Conservation (phyloP, 2,329 filamentous ascomycete species). For the Eurotiales sp. region DNA sequence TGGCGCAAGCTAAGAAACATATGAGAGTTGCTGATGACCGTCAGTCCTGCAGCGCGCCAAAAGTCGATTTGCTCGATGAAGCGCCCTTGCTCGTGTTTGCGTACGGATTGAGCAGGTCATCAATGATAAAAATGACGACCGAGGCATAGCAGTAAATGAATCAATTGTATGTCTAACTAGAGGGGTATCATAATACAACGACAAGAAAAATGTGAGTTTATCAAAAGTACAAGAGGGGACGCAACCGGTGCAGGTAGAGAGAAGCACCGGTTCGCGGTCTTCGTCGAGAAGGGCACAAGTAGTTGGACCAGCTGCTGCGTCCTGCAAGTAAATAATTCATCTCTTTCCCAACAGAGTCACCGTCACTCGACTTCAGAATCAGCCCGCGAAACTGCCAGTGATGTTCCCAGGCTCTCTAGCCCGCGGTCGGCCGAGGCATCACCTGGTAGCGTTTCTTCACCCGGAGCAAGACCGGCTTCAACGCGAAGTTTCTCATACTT, state of each 20-base stretch:
- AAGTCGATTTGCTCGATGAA: conserved; percentile 5
- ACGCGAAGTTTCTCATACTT: conserved; percentile 59
- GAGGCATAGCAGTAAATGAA: conserved; percentile 24
- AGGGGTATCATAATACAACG: conserved; percentile 20
- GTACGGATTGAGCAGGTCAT: conserved; percentile 24
- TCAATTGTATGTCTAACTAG: conserved; percentile 20
- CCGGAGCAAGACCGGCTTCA: conserved; percentile 34
- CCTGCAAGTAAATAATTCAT: too few relatives aligned
- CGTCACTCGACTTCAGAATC: conserved; percentile 26
- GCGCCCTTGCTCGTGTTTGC: conserved; percentile 13
- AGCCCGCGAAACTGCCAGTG: conserved; percentile 24
- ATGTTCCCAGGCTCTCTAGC: conserved; percentile 36
- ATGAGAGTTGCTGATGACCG: conserved; percentile 5
- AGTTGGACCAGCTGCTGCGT: too few relatives aligned
- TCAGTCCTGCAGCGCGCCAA: neutral
- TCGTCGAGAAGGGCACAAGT: conserved; percentile 1
- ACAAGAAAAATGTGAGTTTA: neutral
- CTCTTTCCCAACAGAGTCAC: too few relatives aligned
- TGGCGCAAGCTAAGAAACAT: conserved; percentile 34
- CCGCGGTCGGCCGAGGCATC: conserved; percentile 30
- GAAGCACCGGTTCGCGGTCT: neutral
- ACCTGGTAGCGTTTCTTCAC: conserved; percentile 22
- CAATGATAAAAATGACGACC: conserved; percentile 29
- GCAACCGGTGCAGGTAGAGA: neutral
- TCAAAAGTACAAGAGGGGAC: neutral